Evolutionary conservation across 2,329 filamentous ascomycete genomes (phyloP).

Genomic region (Beauveria brongniartii): DNA sequence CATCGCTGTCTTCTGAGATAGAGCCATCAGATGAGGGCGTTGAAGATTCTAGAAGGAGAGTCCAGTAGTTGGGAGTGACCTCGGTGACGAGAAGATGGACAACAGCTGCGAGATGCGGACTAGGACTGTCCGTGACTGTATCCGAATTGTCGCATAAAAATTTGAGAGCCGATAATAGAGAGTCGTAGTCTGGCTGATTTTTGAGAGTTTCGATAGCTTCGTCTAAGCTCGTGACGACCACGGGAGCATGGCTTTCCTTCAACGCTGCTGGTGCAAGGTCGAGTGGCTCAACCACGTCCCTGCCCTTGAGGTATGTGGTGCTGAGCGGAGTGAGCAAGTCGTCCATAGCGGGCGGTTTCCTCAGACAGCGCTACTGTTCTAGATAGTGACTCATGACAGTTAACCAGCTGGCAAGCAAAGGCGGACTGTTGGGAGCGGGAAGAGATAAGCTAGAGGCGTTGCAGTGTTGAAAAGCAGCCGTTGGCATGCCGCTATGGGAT

Average conservation of each 20-base stretch:
- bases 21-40: constrained; percentile 12
- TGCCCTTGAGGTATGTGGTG: constrained; percentile 38
- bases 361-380: neutral
- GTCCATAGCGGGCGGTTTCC: constrained; percentile 36
- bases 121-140: constrained; percentile 31
- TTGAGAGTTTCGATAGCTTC: constrained; percentile 54
- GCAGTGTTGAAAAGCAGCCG: neutral
- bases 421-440: neutral
- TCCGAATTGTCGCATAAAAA: constrained; percentile 35
- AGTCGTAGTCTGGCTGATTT: constrained; percentile 53
- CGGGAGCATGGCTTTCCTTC: constrained; percentile 2
- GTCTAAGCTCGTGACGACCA: constrained; percentile 26
- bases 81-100: constrained; percentile 65
- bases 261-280: neutral
- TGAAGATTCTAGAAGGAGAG: constrained; percentile 42
- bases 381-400: neutral
- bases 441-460: neutral
- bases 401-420: neutral
- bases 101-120: constrained; percentile 64
- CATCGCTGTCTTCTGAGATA: constrained; percentile 24
- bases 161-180: constrained; percentile 42
- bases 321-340: constrained; percentile 46
- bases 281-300: constrained; percentile 20
- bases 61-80: constrained; percentile 79
- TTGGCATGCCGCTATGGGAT: neutral